Conservation (phyloP, 306 rosid species). For the Boehmeria nivea region DNA sequence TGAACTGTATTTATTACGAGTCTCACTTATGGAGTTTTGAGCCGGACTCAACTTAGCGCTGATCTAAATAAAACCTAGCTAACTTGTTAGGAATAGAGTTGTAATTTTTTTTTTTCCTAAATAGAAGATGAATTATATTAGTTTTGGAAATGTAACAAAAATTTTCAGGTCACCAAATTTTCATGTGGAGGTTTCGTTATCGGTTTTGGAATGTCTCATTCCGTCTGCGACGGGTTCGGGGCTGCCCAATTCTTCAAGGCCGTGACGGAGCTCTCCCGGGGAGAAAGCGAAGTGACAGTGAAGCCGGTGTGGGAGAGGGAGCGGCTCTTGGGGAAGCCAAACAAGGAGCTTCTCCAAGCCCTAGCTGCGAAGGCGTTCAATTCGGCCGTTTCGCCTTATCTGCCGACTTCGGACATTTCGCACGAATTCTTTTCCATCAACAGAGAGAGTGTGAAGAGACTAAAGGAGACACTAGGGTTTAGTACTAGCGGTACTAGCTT, state of each 20-base stretch:
- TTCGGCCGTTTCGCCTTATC: constrained; percentile 39
- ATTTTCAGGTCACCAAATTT: constrained; percentile 41
- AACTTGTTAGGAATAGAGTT: too few species aligned
- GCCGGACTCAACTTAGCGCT: too few species aligned
- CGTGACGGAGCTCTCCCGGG: constrained; percentile 38
- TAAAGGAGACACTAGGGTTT: constrained; percentile 38
- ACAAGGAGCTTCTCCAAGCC: constrained; percentile 19
- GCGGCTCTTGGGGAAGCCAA: constrained; percentile 21
- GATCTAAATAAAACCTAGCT: too few species aligned
- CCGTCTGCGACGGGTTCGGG: constrained; percentile 45
- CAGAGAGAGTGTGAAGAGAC: constrained; percentile 26
- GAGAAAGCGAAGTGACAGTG: constrained; percentile 38
- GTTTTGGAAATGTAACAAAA: too few species aligned
- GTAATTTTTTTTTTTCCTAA: too few species aligned
- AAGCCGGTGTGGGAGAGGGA: constrained; percentile 58
- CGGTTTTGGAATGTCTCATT: constrained; percentile 45
- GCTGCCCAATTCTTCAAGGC: constrained; percentile 40
- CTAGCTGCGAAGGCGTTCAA: constrained; percentile 20
- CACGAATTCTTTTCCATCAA: constrained; percentile 30
- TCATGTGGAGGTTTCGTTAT: constrained; percentile 48
- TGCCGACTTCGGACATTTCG: constrained; percentile 31
- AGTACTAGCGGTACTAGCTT: constrained; percentile 12
- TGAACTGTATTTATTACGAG: too few species aligned
- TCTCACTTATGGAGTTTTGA: too few species aligned
- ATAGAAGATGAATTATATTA: too few species aligned